Base-by-base conservation (phyloP, 352 stramenopile species). In the Pythium graminicola region DNA sequence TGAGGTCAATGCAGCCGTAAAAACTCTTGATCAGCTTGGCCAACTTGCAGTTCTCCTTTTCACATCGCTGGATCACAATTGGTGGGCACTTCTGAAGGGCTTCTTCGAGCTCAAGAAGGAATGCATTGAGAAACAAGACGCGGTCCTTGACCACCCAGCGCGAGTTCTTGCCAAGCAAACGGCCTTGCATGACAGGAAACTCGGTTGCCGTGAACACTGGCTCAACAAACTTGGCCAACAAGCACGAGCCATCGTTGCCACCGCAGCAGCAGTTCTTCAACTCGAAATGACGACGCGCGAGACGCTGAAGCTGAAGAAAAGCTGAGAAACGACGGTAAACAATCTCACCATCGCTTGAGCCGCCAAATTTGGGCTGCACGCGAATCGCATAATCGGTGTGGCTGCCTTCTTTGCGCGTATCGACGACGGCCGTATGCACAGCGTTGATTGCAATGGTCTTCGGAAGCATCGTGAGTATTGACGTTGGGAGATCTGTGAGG, bases 341-440 rank as follows among this genome's bases (percentile, higher is more conserved):
- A 54, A 93, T 70, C 57, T 75, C 73, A 16, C 66, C 62, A 27
- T 81, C 69, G 54, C 73, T 62, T 36, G 48, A 27, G 6, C 45
- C 45, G 50, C 64, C 80, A 28, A 68, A 61, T 50, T 81, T 70
- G 38, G 75, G 72, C 68, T 84, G 73, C 43, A 93, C 76, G 35
- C 77, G 75, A 63, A 93, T 84, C 46, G 77, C 79, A 51, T 93
- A 93, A 67, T 93, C 79, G n/a, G 81, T 93, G 75, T 90, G 79
- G 39, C 77, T 63, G 44, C 67, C 67, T 29, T 85, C 70, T 61
- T 88, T 89, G 55, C 78, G 78, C 22, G 81, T 88, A 55, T 81
- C 71, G n/a, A 90, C 66, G 39, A 93, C 73, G 19, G 57, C 71
- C 20, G 63, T 80, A 58, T 71, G 76, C 49, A 92, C 64, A 17